These are phyloP conservation scores for Hirsutella minnesotensis DNA, from an alignment of 2,329 filamentous ascomycete species.

Conservation along the genomic window DNA sequence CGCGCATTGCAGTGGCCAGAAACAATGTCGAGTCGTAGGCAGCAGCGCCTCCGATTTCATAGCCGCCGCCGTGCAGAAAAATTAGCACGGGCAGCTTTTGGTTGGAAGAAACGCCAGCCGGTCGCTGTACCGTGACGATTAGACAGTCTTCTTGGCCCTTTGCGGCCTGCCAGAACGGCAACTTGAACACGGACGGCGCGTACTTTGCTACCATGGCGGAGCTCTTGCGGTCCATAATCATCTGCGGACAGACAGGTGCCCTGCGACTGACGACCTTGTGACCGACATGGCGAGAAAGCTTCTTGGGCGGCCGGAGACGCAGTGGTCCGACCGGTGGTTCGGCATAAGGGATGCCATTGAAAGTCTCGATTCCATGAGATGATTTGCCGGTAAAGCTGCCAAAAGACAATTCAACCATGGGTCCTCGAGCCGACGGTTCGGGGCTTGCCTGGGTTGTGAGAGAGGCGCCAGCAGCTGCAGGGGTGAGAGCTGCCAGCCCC, in stretches of 20 bases:
- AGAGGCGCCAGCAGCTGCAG: too few relatives aligned
- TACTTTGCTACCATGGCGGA: conserved; percentile 28
- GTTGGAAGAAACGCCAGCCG: conserved; percentile 38
- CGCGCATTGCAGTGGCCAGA: conserved; percentile 26
- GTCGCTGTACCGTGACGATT: conserved; percentile 47
- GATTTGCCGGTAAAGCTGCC: not conserved
- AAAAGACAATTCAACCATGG: too few relatives aligned
- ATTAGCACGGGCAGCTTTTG: conserved; percentile 55
- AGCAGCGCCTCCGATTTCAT: conserved; percentile 38
- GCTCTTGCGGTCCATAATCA: conserved; percentile 42
- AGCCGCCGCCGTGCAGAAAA: conserved; percentile 61
- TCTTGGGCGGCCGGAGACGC: conserved; percentile 46
- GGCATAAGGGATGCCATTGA: not conserved
- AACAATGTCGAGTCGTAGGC: conserved; percentile 41
- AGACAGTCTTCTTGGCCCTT: conserved; percentile 55
- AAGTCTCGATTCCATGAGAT: not conserved
- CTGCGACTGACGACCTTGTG: conserved; percentile 33
- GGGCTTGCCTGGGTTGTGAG: too few relatives aligned
- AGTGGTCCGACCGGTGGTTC: not conserved
- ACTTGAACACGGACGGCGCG: conserved; percentile 37
- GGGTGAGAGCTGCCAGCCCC: too few relatives aligned
- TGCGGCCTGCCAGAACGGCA: conserved; percentile 44
- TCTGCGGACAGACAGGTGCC: conserved; percentile 47
- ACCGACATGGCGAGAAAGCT: conserved; percentile 35
- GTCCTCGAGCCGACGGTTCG: too few relatives aligned